Evolutionary conservation across 441 rosid genomes (phyloP).

Genomic region (Aleurites moluccanus): DNA sequence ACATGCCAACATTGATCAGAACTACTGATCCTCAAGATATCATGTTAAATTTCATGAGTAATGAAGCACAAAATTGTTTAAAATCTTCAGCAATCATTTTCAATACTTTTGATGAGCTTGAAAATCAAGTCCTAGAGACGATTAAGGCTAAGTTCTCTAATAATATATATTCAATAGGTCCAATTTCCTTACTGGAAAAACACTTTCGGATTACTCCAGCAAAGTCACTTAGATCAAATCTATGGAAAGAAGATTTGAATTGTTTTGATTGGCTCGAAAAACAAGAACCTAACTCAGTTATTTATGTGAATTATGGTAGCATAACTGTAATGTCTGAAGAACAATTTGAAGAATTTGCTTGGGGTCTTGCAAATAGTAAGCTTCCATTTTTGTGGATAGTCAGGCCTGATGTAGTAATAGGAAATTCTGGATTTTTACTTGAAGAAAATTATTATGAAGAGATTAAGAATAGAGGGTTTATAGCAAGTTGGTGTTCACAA

Average conservation of each 20-base stretch:
- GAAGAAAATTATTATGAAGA: slow-evolving; percentile 23
- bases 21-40: slow-evolving; percentile 31
- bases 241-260: slow-evolving; percentile 35
- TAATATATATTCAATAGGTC: slow-evolving; percentile 30
- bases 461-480: slow-evolving; percentile 32
- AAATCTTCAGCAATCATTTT: slow-evolving; percentile 33
- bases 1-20: slow-evolving; percentile 39
- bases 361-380: slow-evolving; percentile 39
- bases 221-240: slow-evolving; percentile 22
- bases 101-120: slow-evolving; percentile 42
- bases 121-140: slow-evolving; percentile 24
- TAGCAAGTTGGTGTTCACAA: slow-evolving; percentile 36
- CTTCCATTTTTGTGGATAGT: slow-evolving; percentile 40
- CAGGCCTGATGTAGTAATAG: slow-evolving; percentile 35
- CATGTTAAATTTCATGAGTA: slow-evolving; percentile 34
- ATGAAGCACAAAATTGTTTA: slow-evolving; percentile 32
- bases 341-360: slow-evolving; percentile 40
- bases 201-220: not conserved
- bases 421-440: slow-evolving; percentile 15
- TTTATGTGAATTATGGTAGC: slow-evolving; percentile 42
- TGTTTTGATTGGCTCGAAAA: slow-evolving; percentile 40
- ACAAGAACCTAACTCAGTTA: slow-evolving; percentile 26
- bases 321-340: slow-evolving; percentile 27
- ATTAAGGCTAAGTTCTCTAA: slow-evolving; percentile 21
- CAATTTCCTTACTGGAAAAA: slow-evolving; percentile 26